These are phyloP conservation scores for Arthonia radiata DNA, from an alignment of 495 filamentous ascomycete genomes.

Conservation along the genomic window DNA sequence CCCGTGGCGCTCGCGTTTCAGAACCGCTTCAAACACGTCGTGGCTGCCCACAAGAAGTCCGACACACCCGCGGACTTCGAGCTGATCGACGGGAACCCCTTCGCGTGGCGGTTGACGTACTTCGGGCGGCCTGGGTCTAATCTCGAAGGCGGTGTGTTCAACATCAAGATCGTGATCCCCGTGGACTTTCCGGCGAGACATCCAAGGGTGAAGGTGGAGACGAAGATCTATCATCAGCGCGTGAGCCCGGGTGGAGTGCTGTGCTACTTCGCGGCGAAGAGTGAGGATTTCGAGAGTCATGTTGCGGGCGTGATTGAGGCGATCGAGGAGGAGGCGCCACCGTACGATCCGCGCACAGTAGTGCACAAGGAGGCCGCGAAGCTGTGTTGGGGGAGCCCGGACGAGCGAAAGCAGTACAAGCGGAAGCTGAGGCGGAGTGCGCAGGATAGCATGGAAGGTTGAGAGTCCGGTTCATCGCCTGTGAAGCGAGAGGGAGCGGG, in stretches of 20 bases:
- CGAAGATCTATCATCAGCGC: constrained; percentile 68
- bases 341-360: constrained; percentile 72
- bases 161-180: constrained; percentile 56
- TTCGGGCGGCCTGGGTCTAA: constrained; percentile 86
- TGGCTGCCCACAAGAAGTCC: constrained; percentile 41
- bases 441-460: constrained; percentile 27
- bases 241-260: constrained; percentile 53
- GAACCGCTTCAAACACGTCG: constrained; percentile 64
- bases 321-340: constrained; percentile 64
- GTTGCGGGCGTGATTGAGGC: constrained; percentile 64
- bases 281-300: constrained; percentile 62
- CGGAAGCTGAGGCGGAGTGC: constrained; percentile 42
- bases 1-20: constrained; percentile 59
- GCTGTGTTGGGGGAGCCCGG: constrained; percentile 61
- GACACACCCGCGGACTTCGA: constrained; percentile 45
- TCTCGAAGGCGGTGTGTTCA: constrained; percentile 76
- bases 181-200: constrained; percentile 83
- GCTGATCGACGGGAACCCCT: constrained; percentile 40
- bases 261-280: constrained; percentile 52
- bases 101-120: constrained; percentile 42
- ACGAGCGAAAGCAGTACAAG: constrained; percentile 64
- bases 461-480: too few relatives aligned
- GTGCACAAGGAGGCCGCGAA: constrained; percentile 72
- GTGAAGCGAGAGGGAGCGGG: too few relatives aligned
- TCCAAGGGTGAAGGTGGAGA: constrained; percentile 60